Conservation (phyloP, 768 basidiomycete species). For the Lactifluus pinguis region DNA sequence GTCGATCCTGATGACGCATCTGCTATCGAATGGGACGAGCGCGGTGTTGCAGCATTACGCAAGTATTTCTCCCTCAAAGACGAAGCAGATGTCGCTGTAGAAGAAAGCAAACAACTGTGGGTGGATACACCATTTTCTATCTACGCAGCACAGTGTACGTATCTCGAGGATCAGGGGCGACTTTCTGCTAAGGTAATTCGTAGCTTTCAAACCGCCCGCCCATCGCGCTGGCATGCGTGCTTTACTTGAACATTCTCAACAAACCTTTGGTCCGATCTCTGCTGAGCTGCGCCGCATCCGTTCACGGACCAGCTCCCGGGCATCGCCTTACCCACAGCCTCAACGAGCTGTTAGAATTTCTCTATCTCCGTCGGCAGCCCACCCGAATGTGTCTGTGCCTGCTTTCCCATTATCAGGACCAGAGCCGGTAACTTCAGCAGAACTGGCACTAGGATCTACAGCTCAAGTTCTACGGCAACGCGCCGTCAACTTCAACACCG, state of each 20-base stretch:
- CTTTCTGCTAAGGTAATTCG: constrained; percentile 1
- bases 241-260: constrained; percentile 60
- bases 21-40: constrained; percentile 54
- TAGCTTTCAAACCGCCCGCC: constrained; percentile 59
- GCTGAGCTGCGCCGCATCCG: constrained; percentile 58
- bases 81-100: constrained; percentile 57
- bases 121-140: constrained; percentile 62
- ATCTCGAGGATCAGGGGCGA: background rate
- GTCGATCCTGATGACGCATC: constrained; percentile 45
- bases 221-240: constrained; percentile 63
- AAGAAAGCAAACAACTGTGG: constrained; percentile 60
- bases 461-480: constrained; percentile 10
- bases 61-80: constrained; percentile 60
- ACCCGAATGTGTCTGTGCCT: constrained; percentile 21
- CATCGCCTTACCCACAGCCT: constrained; percentile 59
- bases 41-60: constrained; percentile 53
- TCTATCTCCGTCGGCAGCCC: constrained; percentile 35
- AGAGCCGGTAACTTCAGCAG: constrained; percentile 27
- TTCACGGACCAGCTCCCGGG: constrained; percentile 60
- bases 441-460: constrained; percentile 28
- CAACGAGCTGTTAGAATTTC: constrained; percentile 38
- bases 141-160: constrained; percentile 66
- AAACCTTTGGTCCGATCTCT: constrained; percentile 65
- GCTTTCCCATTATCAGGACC: constrained; percentile 12
- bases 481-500: constrained; percentile 3